phyloP scores from a whole-genome alignment of 2,329 filamentous ascomycete species.

The Trichoderma simmonsii region DNA sequence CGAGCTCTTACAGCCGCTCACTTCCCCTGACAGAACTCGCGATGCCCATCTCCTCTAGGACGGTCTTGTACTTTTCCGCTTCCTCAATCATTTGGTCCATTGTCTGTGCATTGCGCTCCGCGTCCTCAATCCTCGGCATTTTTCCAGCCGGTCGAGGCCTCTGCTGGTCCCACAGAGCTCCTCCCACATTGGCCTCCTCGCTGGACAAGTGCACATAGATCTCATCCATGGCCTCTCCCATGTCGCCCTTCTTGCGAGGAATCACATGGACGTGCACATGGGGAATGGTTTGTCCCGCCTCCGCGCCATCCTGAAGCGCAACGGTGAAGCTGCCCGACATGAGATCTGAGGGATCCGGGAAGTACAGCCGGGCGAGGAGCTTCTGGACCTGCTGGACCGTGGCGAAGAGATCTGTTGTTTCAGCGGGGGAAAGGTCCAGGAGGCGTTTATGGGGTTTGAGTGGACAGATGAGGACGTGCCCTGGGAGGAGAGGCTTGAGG shows the following conservation, averaged over 20 bases:
- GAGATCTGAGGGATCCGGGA: constrained; percentile 43
- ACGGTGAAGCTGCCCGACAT: constrained; percentile 80
- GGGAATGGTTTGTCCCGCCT: constrained; percentile 88
- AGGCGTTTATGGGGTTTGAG: constrained; percentile 66
- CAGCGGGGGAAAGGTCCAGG: constrained; percentile 66
- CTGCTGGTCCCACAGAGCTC: constrained; percentile 58
- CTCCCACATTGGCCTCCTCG: constrained; percentile 79
- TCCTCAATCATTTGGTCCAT: constrained; percentile 77
- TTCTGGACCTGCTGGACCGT: constrained; percentile 78
- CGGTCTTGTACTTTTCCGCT: constrained; percentile 62
- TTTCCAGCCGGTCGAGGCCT: constrained; percentile 50
- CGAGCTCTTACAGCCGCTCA: constrained; percentile 1
- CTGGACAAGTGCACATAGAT: constrained; percentile 81
- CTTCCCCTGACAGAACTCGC: constrained; percentile 18
- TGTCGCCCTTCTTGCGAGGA: constrained; percentile 62
- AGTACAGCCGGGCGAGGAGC: constrained; percentile 64
- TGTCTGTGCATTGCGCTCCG: constrained; percentile 62
- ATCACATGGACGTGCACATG: constrained; percentile 95
- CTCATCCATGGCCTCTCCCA: constrained; percentile 52
- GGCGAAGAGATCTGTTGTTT: constrained; percentile 80
- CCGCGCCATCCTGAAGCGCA: constrained; percentile 87
- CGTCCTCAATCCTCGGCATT: constrained; percentile 71
- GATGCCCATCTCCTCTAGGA: constrained; percentile 43
- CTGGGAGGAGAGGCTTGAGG: constrained; percentile 88
- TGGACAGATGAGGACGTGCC: constrained; percentile 89